Base-by-base conservation (phyloP, 345 rosid genomes). In the Eucalyptus pauciflora region DNA sequence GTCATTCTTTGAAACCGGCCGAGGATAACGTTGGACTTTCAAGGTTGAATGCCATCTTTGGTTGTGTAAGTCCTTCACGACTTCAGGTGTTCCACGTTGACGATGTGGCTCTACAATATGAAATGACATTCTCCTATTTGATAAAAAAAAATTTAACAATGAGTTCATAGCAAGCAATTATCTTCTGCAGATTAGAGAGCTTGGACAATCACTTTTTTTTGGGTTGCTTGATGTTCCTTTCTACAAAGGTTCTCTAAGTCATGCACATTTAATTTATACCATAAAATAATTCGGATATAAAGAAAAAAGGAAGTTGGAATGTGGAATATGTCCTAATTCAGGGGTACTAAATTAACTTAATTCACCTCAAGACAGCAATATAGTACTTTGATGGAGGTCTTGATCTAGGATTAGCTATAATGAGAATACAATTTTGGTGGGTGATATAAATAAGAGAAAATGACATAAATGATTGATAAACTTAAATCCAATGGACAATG, bases 401-500 rank as follows among this genome's bases (percentile, higher is more conserved):
- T 31, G 41, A 2, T 31, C 79, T 31, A n/a, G 79, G 0, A 67
- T 31, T 31, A 31, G 43, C 41, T 67, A 15, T 67, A 7, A n/a
- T 3, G 33, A 67, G 22, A 31, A 67, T 8, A 67, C 10, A 31
- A n/a, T 33, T 31, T 67, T 67, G 79, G 79, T n/a, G 79, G 11
- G 43, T 67, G 20, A 31, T 62, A 29, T 62, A 52, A 52, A 52
- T 17, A 52, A 52, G 58, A 1, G 58, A 52, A 52, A 52, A 17
- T 52, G 58, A 52, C 54, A 51, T 0, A 51, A 51, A 51, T 51
- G 54, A 51, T 50, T 2, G 7, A 2, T 52, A 7, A 52, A 52
- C 10, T 52, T 52, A 1, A 7, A 52, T 3, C 10, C 8, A 52
- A 18, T 18, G 2, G 1, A 1, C 25, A 52, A 18, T 52, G 10